A percentile compares a stretch with the other conserved stretches of the same genome.
Conservation (phyloP, 495 filamentous ascomycete species). For the Penicillium bialowiezense region DNA sequence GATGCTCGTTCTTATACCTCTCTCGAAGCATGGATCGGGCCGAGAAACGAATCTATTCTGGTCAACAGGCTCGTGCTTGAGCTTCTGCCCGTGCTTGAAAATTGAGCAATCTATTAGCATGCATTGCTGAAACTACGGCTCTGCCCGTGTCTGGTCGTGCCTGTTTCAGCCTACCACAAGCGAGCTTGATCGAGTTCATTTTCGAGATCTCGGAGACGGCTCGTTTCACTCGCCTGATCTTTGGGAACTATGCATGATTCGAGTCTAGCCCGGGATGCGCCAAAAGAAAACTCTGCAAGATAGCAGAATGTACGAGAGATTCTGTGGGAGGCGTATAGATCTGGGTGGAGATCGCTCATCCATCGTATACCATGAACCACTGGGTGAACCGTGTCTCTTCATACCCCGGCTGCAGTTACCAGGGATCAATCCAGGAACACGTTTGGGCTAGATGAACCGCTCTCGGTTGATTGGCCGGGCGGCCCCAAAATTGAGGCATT, state of each 20-base stretch:
- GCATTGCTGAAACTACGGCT: constrained; percentile 6
- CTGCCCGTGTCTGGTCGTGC: constrained; percentile 9
- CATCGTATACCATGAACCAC: not conserved
- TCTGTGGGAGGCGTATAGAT: not conserved
- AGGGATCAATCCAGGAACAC: not conserved
- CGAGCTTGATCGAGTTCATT: not conserved
- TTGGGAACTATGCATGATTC: not conserved
- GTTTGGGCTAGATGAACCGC: constrained; percentile 1
- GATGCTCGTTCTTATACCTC: constrained; percentile 11
- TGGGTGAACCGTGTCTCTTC: not conserved
- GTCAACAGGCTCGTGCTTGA: not conserved
- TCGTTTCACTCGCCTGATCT: not conserved
- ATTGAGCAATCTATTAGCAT: not conserved
- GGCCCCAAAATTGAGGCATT: constrained; percentile 10
- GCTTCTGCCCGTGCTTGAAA: not conserved
- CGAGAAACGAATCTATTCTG: not conserved
- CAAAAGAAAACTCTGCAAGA: not conserved
- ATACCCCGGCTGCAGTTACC: not conserved
- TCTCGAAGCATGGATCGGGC: not conserved
- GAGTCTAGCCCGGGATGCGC: not conserved
- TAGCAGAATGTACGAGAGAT: too few relatives aligned
- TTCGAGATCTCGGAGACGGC: not conserved
- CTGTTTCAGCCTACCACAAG: constrained; percentile 11
- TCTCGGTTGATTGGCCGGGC: not conserved
- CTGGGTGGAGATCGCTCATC: not conserved